A percentile compares a stretch with the other conserved stretches of the same genome.
Conservation (phyloP, 352 stramenopile genomes). For the Ochromonadaceae sp. region DNA sequence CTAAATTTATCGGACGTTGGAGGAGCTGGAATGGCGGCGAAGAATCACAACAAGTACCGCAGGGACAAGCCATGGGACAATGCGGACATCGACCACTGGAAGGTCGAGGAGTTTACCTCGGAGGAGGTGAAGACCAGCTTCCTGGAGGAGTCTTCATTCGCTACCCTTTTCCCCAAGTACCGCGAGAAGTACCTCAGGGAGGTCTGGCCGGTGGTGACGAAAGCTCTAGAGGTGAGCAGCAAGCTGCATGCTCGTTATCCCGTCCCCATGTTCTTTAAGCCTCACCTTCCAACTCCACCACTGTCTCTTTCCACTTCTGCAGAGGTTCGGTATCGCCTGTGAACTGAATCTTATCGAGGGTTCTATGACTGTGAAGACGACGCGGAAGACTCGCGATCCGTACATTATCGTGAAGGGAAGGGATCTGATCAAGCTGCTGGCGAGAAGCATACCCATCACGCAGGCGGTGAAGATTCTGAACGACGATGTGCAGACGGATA, state of each 20-base stretch:
- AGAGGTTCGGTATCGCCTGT: slow-evolving; percentile 79
- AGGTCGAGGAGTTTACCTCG: slow-evolving; percentile 52
- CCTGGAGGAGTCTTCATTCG: slow-evolving; percentile 96
- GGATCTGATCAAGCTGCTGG: slow-evolving; percentile 96
- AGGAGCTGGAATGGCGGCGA: too few relatives aligned
- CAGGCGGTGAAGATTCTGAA: slow-evolving; percentile 90
- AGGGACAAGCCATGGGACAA: slow-evolving; percentile 98
- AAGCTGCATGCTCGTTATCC: not conserved
- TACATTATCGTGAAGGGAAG: slow-evolving; percentile 96
- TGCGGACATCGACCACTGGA: slow-evolving; percentile 96
- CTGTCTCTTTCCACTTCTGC: not conserved
- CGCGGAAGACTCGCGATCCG: slow-evolving; percentile 83
- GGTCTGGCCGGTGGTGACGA: slow-evolving; percentile 94
- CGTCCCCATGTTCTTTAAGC: not conserved
- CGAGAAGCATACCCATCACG: slow-evolving; percentile 87
- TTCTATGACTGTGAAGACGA: slow-evolving; percentile 83
- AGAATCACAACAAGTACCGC: slow-evolving; percentile 78
- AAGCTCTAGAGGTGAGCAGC: slow-evolving; percentile 63
- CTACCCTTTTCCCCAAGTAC: slow-evolving; percentile 98
- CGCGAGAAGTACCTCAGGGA: slow-evolving; percentile 97
- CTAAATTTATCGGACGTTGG: too few relatives aligned
- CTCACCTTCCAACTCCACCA: slow-evolving; percentile 2
- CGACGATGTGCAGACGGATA: slow-evolving; percentile 94
- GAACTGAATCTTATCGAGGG: slow-evolving; percentile 97
- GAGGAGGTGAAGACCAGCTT: slow-evolving; percentile 35